These are phyloP conservation scores for Eucalyptus globulus DNA, from an alignment of 345 rosid species.

Conservation along the genomic window DNA sequence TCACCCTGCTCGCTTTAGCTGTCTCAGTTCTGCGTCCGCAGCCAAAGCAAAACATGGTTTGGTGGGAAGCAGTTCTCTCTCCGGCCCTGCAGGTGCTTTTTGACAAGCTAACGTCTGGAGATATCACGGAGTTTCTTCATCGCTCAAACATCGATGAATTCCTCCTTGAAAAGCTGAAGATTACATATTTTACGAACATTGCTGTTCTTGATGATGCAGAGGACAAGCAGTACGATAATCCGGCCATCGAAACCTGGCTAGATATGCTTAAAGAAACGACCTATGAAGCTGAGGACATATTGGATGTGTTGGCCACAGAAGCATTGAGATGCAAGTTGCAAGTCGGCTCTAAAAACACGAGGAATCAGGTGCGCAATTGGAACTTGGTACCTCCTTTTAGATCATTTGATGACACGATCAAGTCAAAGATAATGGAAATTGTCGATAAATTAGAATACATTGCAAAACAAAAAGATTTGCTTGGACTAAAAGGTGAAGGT, in stretches of 20 bases:
- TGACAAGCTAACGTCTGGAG: background rate
- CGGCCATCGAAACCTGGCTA: background rate
- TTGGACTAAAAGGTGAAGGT: background rate
- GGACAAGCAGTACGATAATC: conserved; percentile 1
- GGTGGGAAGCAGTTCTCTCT: background rate
- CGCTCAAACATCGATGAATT: background rate
- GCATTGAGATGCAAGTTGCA: background rate
- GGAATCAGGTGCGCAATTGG: background rate
- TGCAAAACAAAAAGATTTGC: background rate
- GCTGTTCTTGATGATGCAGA: conserved; percentile 13
- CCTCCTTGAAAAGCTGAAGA: background rate
- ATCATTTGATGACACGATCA: background rate
- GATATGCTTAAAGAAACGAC: background rate
- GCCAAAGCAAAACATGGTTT: background rate
- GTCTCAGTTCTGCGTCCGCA: background rate
- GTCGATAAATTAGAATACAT: background rate
- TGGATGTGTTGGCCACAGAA: conserved; percentile 10
- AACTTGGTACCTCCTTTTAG: background rate
- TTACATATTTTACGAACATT: background rate
- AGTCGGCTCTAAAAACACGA: background rate
- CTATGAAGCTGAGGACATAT: conserved; percentile 12
- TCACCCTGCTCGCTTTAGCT: background rate
- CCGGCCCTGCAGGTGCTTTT: background rate
- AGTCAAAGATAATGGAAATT: background rate
- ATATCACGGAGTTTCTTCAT: background rate